These are phyloP conservation scores for Petunia axillaris DNA, from an alignment of 257 asterid genomes.

Conservation along the genomic window DNA sequence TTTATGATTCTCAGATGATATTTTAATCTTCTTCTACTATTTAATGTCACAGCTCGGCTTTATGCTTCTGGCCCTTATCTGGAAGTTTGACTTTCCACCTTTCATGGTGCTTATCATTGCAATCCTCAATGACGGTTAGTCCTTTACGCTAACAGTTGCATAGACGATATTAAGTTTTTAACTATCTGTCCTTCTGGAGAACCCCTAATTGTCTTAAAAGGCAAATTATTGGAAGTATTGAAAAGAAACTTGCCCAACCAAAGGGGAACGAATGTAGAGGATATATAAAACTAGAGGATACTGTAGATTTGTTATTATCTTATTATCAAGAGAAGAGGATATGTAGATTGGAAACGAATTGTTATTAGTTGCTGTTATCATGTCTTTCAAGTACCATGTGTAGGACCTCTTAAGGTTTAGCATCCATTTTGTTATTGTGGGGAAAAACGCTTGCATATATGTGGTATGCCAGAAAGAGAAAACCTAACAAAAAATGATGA, in stretches of 20 bases:
- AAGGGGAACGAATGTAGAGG: background rate
- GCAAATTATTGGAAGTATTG: background rate
- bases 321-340: background rate
- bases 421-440: background rate
- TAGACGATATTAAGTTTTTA: background rate
- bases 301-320: background rate
- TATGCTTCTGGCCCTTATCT: constrained; percentile 93
- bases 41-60: constrained; percentile 78
- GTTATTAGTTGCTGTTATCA: constrained; percentile 2
- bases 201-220: background rate
- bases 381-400: constrained; percentile 2
- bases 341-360: background rate
- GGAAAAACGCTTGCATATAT: background rate
- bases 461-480: background rate
- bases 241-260: background rate
- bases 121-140: constrained; percentile 84
- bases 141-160: constrained; percentile 12
- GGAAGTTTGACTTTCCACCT: constrained; percentile 97
- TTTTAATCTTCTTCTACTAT: constrained; percentile 29
- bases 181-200: background rate
- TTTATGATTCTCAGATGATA: constrained; percentile 6
- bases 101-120: constrained; percentile 99
- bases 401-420: constrained; percentile 18
- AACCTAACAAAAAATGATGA: background rate
- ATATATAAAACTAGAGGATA: background rate